A percentile compares a stretch with the other conserved stretches of the same genome.
Evolutionary conservation across 2,329 filamentous ascomycete species (phyloP).

Genomic region (Ramularia collo-cygni): DNA sequence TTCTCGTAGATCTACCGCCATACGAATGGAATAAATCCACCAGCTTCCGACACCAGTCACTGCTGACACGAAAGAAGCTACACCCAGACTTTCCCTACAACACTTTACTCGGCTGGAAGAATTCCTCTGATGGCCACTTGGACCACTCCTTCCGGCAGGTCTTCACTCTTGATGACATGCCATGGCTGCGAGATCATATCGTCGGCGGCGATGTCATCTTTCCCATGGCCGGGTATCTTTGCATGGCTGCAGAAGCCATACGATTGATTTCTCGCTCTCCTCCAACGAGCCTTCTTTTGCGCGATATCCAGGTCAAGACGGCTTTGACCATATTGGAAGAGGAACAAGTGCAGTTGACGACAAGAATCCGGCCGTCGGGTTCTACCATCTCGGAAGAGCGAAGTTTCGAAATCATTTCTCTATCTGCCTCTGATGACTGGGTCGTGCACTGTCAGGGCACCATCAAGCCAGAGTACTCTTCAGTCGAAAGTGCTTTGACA

Average conservation of each 20-base stretch:
- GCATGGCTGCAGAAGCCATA: conserved; percentile 12
- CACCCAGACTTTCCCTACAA: conserved; percentile 1
- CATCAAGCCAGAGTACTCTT: no score
- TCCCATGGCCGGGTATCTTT: conserved; percentile 21
- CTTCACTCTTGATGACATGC: conserved; percentile 8
- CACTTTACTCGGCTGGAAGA: conserved; percentile 1
- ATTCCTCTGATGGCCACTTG: neutral
- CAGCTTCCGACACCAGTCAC: no score
- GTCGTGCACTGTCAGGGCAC: no score
- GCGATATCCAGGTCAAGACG: neutral
- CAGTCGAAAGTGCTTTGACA: no score
- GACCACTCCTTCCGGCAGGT: no score
- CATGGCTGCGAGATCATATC: conserved; percentile 14
- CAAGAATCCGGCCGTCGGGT: neutral
- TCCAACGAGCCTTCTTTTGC: neutral
- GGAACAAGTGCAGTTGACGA: neutral
- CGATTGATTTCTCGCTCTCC: no score
- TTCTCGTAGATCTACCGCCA: neutral
- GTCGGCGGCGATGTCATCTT: conserved; percentile 27
- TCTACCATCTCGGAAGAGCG: no score
- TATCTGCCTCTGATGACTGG: no score
- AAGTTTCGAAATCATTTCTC: no score
- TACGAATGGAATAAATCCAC: conserved; percentile 4
- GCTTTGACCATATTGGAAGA: conserved; percentile 1
- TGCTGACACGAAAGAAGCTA: neutral